Conservation (phyloP, 2,329 filamentous ascomycete genomes). For the Cladosporium sp. region DNA sequence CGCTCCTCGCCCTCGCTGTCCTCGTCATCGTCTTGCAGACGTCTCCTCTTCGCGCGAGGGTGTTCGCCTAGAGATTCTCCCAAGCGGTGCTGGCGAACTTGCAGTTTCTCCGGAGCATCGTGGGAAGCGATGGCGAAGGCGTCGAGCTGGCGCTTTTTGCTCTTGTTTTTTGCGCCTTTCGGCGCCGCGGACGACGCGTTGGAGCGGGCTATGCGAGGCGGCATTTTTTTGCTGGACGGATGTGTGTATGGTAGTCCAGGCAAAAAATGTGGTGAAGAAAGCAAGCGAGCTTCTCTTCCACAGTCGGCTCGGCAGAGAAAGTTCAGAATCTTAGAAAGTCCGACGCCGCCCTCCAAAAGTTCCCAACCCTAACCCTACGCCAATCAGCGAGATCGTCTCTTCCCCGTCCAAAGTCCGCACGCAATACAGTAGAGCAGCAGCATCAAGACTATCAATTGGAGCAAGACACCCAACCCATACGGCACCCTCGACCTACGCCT, state of each 20-base stretch:
- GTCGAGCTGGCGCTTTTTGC: slow-evolving; percentile 54
- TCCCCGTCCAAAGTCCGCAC: not conserved
- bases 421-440: not conserved
- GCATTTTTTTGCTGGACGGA: slow-evolving; percentile 36
- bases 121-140: slow-evolving; percentile 62
- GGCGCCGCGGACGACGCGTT: slow-evolving; percentile 29
- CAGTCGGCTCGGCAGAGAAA: not conserved
- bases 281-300: not conserved
- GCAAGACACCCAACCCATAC: too few species aligned
- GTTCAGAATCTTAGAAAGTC: not conserved
- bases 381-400: too few species aligned
- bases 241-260: not conserved
- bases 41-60: slow-evolving; percentile 40
- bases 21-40: slow-evolving; percentile 45
- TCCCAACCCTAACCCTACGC: too few species aligned
- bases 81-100: slow-evolving; percentile 53
- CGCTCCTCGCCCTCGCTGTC: slow-evolving; percentile 49
- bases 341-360: not conserved
- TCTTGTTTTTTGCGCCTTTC: slow-evolving; percentile 36
- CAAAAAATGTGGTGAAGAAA: not conserved
- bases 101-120: slow-evolving; percentile 48
- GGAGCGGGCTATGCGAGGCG: slow-evolving; percentile 39
- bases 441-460: too few species aligned
- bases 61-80: slow-evolving; percentile 44
- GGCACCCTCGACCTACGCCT: too few species aligned